Percentiles rank a stretch among this genome's conserved stretches.
These are phyloP conservation scores for Penicillium atrosanguineum DNA, from an alignment of 495 filamentous ascomycete species.

Conservation along the genomic window DNA sequence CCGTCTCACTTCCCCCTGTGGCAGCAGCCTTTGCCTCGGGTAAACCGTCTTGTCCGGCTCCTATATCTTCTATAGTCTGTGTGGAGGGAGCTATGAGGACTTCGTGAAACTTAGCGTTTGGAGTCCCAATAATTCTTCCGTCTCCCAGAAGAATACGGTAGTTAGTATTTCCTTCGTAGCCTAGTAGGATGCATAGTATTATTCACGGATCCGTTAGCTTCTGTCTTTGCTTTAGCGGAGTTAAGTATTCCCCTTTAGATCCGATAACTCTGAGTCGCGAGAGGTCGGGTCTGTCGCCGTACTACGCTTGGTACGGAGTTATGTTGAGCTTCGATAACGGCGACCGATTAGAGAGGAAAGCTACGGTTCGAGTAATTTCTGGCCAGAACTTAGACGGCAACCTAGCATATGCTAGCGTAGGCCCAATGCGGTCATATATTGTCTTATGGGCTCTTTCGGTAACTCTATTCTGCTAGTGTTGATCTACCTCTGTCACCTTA, in stretches of 20 bases:
- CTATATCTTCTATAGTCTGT: slow-evolving; percentile 19
- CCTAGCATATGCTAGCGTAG: slow-evolving; percentile 15
- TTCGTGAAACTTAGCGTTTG: slow-evolving; percentile 18
- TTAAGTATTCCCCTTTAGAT: slow-evolving; percentile 17
- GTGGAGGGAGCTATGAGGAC: slow-evolving; percentile 20
- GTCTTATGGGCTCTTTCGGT: slow-evolving; percentile 21
- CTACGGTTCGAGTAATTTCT: slow-evolving; percentile 19
- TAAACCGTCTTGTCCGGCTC: slow-evolving; percentile 11
- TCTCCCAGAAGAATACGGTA: slow-evolving; percentile 24
- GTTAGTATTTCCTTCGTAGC: slow-evolving; percentile 24
- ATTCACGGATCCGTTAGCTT: slow-evolving; percentile 21
- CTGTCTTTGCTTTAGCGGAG: slow-evolving; percentile 21
- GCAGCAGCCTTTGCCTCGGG: slow-evolving; percentile 18
- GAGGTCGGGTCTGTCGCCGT: slow-evolving; percentile 23
- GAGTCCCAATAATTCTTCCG: slow-evolving; percentile 19
- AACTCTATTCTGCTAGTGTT: slow-evolving; percentile 25
- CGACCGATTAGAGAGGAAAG: slow-evolving; percentile 21
- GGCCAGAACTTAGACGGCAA: slow-evolving; percentile 22
- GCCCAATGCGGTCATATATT: slow-evolving; percentile 15
- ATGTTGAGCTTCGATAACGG: slow-evolving; percentile 19
- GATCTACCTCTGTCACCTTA: slow-evolving; percentile 15
- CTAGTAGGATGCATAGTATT: slow-evolving; percentile 19
- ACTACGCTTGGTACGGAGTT: slow-evolving; percentile 27
- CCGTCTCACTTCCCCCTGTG: slow-evolving; percentile 17
- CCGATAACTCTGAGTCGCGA: slow-evolving; percentile 23